A percentile compares a stretch with the other conserved stretches of the same genome.
Conservation (phyloP, 352 stramenopile genomes). For the Phytophthora fragariaefolia region DNA sequence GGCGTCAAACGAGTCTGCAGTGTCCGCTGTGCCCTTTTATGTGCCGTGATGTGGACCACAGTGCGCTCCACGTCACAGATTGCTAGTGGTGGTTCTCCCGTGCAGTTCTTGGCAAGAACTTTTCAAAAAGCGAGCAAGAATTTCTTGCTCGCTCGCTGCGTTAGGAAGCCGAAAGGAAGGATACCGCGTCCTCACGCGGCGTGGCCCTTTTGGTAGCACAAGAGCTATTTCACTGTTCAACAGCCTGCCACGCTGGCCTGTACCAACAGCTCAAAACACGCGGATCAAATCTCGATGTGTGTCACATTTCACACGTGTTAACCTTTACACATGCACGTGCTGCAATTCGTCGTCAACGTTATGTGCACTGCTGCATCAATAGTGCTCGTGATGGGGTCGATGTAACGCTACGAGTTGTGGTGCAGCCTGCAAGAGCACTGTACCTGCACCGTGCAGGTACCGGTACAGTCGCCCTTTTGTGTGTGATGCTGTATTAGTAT, state of each 20-base stretch:
- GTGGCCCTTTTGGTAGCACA: conserved; percentile 25
- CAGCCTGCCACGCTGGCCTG: conserved; percentile 8
- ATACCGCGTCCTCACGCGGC: not conserved
- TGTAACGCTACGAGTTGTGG: conserved; percentile 24
- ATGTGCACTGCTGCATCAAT: conserved; percentile 6
- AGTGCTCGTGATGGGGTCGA: conserved; percentile 10
- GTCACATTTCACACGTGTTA: conserved; percentile 14
- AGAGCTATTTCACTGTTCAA: conserved; percentile 26
- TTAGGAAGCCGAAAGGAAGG: not conserved
- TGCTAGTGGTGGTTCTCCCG: no score
- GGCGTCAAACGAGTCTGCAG: not conserved
- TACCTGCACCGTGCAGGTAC: no score
- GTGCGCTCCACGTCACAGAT: conserved; percentile 20
- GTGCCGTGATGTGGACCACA: conserved; percentile 18
- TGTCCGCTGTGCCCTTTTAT: conserved; percentile 15
- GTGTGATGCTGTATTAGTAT: no score
- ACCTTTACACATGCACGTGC: conserved; percentile 12
- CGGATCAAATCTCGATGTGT: conserved; percentile 26
- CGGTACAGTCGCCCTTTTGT: not conserved
- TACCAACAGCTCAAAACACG: conserved; percentile 6
- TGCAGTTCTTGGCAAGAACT: no score
- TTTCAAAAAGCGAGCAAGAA: no score
- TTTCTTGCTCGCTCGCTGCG: no score
- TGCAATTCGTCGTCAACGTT: conserved; percentile 10
- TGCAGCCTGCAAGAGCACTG: no score